Percentiles rank a stretch among this genome's conserved stretches.
Evolutionary conservation across 225 moss, liverwort and hornwort genomes (phyloP).

Genomic region (Pseudoscleropodium purum): DNA sequence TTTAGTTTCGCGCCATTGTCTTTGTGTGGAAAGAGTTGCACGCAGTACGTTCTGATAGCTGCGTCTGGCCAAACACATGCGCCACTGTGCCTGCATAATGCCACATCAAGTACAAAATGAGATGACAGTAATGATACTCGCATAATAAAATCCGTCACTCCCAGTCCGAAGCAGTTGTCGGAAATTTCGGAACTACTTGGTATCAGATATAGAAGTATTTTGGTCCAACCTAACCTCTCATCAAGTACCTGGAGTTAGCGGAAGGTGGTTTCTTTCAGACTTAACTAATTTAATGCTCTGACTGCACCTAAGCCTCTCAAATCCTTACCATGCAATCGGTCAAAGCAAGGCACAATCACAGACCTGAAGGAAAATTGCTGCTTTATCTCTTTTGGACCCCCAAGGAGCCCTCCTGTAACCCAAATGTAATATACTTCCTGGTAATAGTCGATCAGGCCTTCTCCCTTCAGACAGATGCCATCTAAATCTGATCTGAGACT

Average conservation of each 20-base stretch:
- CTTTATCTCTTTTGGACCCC: conserved; percentile 12
- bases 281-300: not conserved
- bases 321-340: not conserved
- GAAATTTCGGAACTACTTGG: not conserved
- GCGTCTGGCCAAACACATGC: conserved; percentile 19
- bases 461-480: conserved; percentile 1
- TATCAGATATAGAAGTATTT: not conserved
- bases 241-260: not conserved
- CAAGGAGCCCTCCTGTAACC: conserved; percentile 1
- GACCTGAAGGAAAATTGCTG: conserved; percentile 27
- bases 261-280: not conserved
- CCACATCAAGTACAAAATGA: not conserved
- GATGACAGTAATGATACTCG: not conserved
- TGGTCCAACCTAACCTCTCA: not conserved
- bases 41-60: conserved; percentile 8
- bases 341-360: not conserved
- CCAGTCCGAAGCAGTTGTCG: not conserved
- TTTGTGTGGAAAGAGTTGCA: conserved; percentile 3
- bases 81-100: conserved; percentile 28
- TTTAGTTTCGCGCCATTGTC: conserved; percentile 16
- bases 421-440: conserved; percentile 6
- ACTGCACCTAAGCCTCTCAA: not conserved
- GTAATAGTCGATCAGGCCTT: not conserved
- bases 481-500: conserved; percentile 7
- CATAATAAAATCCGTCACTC: not conserved